Base-by-base conservation (phyloP, 495 filamentous ascomycete species). In the Trichodelitschia bisporula region DNA sequence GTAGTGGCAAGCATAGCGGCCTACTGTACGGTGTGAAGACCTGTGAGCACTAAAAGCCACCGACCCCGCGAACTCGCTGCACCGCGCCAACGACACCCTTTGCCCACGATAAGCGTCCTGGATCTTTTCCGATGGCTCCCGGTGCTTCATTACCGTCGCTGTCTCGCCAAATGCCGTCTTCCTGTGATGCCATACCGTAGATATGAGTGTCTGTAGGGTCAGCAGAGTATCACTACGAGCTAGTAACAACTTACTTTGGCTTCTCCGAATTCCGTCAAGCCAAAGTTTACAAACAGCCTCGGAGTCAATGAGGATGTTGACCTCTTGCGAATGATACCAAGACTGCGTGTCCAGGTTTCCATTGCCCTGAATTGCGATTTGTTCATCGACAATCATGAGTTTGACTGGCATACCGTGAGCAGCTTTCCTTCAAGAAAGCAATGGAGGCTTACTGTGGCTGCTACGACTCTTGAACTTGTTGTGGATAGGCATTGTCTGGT, bases 341-440 rank as follows among this genome's bases (percentile, higher is more conserved):
- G 58, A 65, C 51, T 83, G 76, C n/a, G 75, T 78, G 32, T 83
- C 75, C 41, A 76, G 66, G 42, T 83, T 83, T 1, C 76, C 75
- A 37, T 65, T 76, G 4, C 74, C 72, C 53, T 71, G 59, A 28
- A 80, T 69, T 9, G 60, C 70, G 36, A 83, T 50, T 26, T 50
- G 54, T 23, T 59, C 64, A 43, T 83, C 76, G 3, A 66, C 62
- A 32, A 83, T 65, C 51, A 83, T 62, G 28, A 83, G 47, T 44
- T 83, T 83, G 45, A 79, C 51, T 33, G 31, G 3, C 10, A n/a
- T 5, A 33, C 17, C 29, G 4, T 4, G 18, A 19, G 30, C 3
- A 15, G n/a, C 2, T 13, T 36, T 21, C 25, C 15, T 11, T 19
- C 11, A 19, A 17, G 20, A 12, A 16, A 26, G 19, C 10, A 25